These are phyloP conservation scores for Bipolaris zeicola DNA, from an alignment of 2,329 filamentous ascomycete species.

Conservation along the genomic window DNA sequence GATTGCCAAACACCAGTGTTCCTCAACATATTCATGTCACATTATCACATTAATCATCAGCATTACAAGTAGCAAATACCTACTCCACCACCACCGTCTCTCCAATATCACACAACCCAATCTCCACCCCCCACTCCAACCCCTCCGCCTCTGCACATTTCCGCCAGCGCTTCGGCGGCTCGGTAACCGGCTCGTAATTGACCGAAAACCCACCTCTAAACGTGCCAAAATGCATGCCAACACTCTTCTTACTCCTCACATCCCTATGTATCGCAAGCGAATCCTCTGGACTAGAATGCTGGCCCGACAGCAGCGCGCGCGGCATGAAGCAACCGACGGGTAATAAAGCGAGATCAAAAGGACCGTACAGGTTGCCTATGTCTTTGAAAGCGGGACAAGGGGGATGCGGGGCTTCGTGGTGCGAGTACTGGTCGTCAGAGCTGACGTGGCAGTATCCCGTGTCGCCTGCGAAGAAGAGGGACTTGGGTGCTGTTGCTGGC, in stretches of 20 bases:
- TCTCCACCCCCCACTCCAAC: conserved; percentile 46
- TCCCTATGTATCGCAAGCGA: conserved; percentile 56
- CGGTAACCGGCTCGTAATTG: conserved; percentile 57
- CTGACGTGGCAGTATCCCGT: conserved; percentile 54
- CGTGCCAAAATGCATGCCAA: conserved; percentile 61
- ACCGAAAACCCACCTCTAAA: conserved; percentile 53
- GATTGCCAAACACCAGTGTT: background rate
- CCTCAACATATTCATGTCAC: background rate
- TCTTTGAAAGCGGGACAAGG: conserved; percentile 57
- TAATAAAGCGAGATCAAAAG: conserved; percentile 57
- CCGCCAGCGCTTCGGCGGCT: conserved; percentile 54
- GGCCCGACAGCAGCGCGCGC: conserved; percentile 50
- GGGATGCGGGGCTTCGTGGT: conserved; percentile 44
- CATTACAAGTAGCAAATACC: no score
- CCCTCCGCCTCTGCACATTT: conserved; percentile 52
- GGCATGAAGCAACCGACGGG: conserved; percentile 58
- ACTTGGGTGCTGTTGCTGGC: conserved; percentile 30
- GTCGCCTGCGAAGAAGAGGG: conserved; percentile 57
- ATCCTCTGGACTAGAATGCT: conserved; percentile 57
- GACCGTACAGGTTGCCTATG: conserved; percentile 54
- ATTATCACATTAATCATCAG: background rate
- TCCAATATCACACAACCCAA: conserved; percentile 53
- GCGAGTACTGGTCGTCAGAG: conserved; percentile 36
- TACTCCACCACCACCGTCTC: conserved; percentile 52
- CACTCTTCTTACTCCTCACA: conserved; percentile 53